Evolutionary conservation across 495 filamentous ascomycete genomes (phyloP).

Genomic region (Lentithecium fluviatile): DNA sequence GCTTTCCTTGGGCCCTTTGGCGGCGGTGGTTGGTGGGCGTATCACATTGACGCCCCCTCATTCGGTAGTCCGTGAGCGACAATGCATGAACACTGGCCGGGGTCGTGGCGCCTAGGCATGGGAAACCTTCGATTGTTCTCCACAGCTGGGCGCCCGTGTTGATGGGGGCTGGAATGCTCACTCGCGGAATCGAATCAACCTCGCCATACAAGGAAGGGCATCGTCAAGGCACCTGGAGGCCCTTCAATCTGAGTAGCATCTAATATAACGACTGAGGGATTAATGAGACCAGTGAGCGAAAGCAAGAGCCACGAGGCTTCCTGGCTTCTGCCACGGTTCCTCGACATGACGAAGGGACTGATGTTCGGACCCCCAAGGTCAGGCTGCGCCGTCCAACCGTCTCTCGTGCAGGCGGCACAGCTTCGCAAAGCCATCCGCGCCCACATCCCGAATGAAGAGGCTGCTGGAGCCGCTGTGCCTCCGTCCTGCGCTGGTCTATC

Average conservation of each 20-base stretch:
- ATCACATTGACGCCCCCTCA: constrained; percentile 17
- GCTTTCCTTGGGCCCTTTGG: neutral
- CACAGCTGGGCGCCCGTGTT: neutral
- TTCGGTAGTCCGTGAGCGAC: constrained; percentile 17
- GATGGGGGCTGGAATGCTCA: constrained; percentile 20
- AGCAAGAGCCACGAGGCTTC: neutral
- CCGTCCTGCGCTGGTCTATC: constrained; percentile 12
- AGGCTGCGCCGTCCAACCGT: constrained; percentile 1
- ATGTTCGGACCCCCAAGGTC: neutral
- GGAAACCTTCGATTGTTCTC: constrained; percentile 9
- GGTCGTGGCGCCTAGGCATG: constrained; percentile 33
- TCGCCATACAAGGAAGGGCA: constrained; percentile 8
- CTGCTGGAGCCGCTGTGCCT: constrained; percentile 27
- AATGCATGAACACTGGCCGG: constrained; percentile 23
- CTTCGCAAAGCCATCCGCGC: constrained; percentile 7
- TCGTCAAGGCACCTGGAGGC: neutral
- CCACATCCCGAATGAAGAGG: constrained; percentile 1
- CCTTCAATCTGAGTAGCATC: constrained; percentile 3
- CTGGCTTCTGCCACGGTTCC: neutral
- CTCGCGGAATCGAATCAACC: constrained; percentile 8
- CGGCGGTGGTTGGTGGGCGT: constrained; percentile 3
- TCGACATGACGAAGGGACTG: neutral
- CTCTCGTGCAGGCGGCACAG: constrained; percentile 6
- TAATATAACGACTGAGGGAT: neutral
- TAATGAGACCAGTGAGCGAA: neutral